Percentiles rank a stretch among this genome's conserved stretches.
Conservation (phyloP, 2,329 filamentous ascomycete species). For the Fonsecaea multimorphosa region DNA sequence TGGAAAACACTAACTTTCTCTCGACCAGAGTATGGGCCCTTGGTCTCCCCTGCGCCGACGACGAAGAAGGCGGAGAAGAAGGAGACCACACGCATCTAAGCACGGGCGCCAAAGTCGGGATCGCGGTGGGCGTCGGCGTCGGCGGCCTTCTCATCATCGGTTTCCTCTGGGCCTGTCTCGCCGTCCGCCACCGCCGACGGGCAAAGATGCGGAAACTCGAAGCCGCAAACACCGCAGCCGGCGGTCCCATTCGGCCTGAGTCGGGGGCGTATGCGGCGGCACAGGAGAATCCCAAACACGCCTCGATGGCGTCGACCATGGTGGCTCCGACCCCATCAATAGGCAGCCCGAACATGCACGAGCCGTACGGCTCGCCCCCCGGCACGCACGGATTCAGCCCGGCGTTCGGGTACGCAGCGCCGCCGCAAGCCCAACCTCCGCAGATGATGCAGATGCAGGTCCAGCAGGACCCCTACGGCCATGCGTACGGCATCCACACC, state of each 20-base stretch:
- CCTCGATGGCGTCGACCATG: constrained; percentile 25
- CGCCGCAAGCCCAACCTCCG: constrained; percentile 3
- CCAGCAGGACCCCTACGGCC: constrained; percentile 1
- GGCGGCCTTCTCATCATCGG: constrained; percentile 39
- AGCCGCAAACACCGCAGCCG: constrained; percentile 16
- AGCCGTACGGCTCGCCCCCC: constrained; percentile 11
- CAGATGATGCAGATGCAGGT: constrained; percentile 5
- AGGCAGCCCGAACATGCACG: constrained; percentile 25
- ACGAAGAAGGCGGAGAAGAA: constrained; percentile 5
- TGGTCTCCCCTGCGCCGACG: constrained; percentile 31
- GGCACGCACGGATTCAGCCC: constrained; percentile 18
- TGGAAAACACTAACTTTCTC: not conserved
- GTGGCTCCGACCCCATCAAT: constrained; percentile 11
- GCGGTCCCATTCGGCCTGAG: constrained; percentile 21
- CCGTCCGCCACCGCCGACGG: constrained; percentile 23
- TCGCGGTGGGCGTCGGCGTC: constrained; percentile 50
- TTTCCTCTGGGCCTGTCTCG: constrained; percentile 23
- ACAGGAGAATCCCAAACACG: constrained; percentile 20
- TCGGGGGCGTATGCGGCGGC: constrained; percentile 4
- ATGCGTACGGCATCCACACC: constrained; percentile 10
- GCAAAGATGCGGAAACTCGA: constrained; percentile 23
- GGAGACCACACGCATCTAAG: constrained; percentile 34
- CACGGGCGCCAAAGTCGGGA: constrained; percentile 43
- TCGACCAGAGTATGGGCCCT: constrained; percentile 33
- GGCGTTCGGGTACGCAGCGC: constrained; percentile 8